phyloP scores from a whole-genome alignment of 371 early-diverging fungal species.

The Actinomucor elegans region DNA sequence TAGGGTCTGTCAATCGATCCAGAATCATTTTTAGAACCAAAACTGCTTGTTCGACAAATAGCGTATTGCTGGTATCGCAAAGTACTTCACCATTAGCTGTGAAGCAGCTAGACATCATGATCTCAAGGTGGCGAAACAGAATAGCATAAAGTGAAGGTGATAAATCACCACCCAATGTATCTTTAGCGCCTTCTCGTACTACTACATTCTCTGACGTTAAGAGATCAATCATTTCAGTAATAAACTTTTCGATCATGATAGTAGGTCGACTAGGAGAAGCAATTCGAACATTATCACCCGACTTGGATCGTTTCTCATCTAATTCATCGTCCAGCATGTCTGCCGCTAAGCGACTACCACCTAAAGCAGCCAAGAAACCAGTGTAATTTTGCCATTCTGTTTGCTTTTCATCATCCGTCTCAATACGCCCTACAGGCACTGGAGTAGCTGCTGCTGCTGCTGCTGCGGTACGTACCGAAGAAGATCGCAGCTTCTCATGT shows the following conservation, averaged over 20 bases:
- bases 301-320: conserved; percentile 10
- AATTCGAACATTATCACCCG: conserved; percentile 7
- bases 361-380: conserved; percentile 82
- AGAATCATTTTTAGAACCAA: conserved; percentile 79
- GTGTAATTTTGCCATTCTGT: conserved; percentile 83
- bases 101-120: conserved; percentile 68
- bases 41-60: conserved; percentile 85
- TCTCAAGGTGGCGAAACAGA: conserved; percentile 73
- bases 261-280: conserved; percentile 22
- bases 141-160: conserved; percentile 73
- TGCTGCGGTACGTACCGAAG: conserved; percentile 1
- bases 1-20: conserved; percentile 70
- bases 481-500: conserved; percentile 14
- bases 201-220: conserved; percentile 79
- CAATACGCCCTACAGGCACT: conserved; percentile 19
- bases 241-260: conserved; percentile 71
- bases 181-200: conserved; percentile 86
- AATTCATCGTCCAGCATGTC: conserved; percentile 20
- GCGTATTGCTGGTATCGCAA: conserved; percentile 70
- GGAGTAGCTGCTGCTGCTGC: too few species aligned
- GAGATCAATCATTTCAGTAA: conserved; percentile 78
- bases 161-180: conserved; percentile 80
- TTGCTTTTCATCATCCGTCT: conserved; percentile 41
- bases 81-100: conserved; percentile 64
- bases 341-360: conserved; percentile 65